These are phyloP conservation scores for Senecio squalidus DNA, from an alignment of 140 eudicot species.

Conservation along the genomic window DNA sequence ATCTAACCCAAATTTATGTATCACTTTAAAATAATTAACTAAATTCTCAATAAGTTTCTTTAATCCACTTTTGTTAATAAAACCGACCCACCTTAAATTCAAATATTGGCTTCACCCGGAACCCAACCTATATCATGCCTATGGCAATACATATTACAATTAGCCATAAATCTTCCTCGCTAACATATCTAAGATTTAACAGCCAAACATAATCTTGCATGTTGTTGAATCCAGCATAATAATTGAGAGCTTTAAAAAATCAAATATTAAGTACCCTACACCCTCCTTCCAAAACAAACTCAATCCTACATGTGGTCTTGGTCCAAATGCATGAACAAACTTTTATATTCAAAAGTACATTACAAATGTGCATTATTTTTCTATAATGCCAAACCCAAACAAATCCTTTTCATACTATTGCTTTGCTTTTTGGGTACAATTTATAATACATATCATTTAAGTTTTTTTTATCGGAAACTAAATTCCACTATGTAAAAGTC, in stretches of 20 bases:
- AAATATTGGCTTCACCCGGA: too few species aligned
- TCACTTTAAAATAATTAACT: too few species aligned
- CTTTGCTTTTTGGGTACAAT: slow-evolving; percentile 13
- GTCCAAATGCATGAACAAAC: slow-evolving; percentile 29
- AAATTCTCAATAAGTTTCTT: too few species aligned
- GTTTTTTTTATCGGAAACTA: too few species aligned
- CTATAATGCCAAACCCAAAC: slow-evolving; percentile 15
- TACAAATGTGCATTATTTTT: background rate
- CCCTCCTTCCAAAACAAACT: slow-evolving; percentile 11
- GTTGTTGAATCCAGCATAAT: slow-evolving; percentile 14
- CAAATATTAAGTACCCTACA: slow-evolving; percentile 22
- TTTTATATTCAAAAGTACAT: slow-evolving; percentile 13
- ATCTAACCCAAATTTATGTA: too few species aligned
- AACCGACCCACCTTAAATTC: too few species aligned
- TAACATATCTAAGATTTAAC: slow-evolving; percentile 13
- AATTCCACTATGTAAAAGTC: too few species aligned
- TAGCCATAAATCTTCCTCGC: too few species aligned
- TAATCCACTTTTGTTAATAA: too few species aligned
- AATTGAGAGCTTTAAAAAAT: slow-evolving; percentile 9
- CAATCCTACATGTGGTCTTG: slow-evolving; percentile 26
- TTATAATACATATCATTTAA: background rate
- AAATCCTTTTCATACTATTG: background rate
- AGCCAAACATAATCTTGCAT: slow-evolving; percentile 26
- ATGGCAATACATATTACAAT: too few species aligned
- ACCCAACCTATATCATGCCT: too few species aligned